Conservation (phyloP, 139 green algal genomes). For the Micractinium sp. region DNA sequence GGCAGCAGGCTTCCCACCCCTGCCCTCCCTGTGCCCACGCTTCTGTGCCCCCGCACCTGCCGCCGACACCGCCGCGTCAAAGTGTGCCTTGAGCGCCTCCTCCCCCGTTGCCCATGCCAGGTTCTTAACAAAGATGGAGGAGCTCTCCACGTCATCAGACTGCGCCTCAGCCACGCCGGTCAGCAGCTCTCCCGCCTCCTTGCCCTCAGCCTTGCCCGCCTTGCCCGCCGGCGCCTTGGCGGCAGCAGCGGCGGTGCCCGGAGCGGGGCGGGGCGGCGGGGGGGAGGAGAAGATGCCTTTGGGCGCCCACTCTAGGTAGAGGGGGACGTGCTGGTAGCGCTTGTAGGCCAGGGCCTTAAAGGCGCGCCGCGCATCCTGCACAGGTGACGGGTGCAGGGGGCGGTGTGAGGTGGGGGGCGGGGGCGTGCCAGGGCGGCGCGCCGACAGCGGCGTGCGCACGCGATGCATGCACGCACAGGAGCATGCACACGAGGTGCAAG, state of each 20-base stretch:
- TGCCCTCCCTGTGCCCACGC: too few species aligned
- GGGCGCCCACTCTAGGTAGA: constrained; percentile 99
- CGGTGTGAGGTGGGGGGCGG: neutral
- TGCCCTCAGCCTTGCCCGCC: neutral
- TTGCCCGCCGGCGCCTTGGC: neutral
- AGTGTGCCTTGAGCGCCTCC: constrained; percentile 70
- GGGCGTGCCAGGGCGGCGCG: neutral
- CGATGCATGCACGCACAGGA: neutral
- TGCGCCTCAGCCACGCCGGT: constrained; percentile 28
- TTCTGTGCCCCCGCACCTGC: constrained; percentile 57
- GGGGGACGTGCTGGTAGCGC: constrained; percentile 91
- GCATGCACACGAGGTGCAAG: neutral
- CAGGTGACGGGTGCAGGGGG: neutral
- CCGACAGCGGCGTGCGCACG: neutral
- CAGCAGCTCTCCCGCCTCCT: constrained; percentile 6
- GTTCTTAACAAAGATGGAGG: constrained; percentile 96
- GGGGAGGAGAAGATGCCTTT: constrained; percentile 75
- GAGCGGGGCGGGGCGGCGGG: constrained; percentile 22
- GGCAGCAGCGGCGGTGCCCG: constrained; percentile 22
- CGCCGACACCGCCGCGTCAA: constrained; percentile 67
- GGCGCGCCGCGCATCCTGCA: constrained; percentile 60
- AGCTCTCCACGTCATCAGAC: constrained; percentile 41
- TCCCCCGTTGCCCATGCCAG: constrained; percentile 89
- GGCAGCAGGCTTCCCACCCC: neutral
- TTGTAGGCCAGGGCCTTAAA: constrained; percentile 95